A percentile compares a stretch with the other conserved stretches of the same genome.
phyloP scores from a whole-genome alignment of 768 basidiomycete genomes.

The Psilocybe azurescens region DNA sequence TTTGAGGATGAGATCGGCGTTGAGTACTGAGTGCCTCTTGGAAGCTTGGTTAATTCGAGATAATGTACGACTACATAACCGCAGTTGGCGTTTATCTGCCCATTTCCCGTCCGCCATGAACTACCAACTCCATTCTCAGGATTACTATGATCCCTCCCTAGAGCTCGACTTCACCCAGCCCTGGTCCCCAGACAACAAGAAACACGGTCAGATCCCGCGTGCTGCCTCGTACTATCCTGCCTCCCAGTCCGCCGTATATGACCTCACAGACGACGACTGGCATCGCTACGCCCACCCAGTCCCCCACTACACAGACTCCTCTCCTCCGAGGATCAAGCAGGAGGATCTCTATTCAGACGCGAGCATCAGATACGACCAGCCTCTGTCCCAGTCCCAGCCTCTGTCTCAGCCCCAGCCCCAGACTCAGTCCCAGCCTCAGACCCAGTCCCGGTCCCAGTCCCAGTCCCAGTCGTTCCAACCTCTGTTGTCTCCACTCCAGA shows the following conservation, averaged over 20 bases:
- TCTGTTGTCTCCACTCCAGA: constrained; percentile 13
- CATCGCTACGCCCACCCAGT: constrained; percentile 9
- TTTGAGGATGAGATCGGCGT: background rate
- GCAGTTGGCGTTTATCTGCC: background rate
- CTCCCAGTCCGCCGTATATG: constrained; percentile 22
- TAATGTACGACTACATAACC: constrained; percentile 8
- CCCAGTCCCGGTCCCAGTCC: background rate
- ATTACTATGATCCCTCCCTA: background rate
- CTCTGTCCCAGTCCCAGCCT: constrained; percentile 12
- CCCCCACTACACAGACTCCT: constrained; percentile 16
- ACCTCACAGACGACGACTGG: constrained; percentile 33
- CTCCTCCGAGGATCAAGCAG: constrained; percentile 30
- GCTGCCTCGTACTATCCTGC: constrained; percentile 21
- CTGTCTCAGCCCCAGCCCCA: constrained; percentile 14
- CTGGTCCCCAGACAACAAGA: constrained; percentile 2
- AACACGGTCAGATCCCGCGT: constrained; percentile 13
- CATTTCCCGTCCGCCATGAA: constrained; percentile 1
- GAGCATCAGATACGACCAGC: constrained; percentile 1
- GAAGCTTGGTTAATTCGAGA: constrained; percentile 4
- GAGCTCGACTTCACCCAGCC: background rate
- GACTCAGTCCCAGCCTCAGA: background rate
- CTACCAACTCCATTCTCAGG: constrained; percentile 3
- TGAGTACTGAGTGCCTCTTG: background rate
- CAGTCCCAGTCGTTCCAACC: constrained; percentile 14
- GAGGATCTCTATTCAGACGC: constrained; percentile 24